Base-by-base conservation (phyloP, 2,329 filamentous ascomycete species). In the Biscogniauxia marginata region DNA sequence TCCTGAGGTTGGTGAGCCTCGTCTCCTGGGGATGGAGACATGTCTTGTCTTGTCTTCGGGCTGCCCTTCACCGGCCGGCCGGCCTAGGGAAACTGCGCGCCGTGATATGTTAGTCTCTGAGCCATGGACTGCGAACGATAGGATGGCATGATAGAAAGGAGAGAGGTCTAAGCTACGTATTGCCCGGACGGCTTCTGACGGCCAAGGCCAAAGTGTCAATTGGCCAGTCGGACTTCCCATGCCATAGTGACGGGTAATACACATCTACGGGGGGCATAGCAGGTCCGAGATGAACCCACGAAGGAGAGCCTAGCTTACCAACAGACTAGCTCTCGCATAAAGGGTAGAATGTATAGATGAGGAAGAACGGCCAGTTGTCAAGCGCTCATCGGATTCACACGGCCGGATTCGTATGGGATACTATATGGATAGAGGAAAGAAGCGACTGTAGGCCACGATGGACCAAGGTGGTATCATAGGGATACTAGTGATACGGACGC, bases 11-110 rank as follows among this genome's bases (percentile, higher is more conserved):
- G 78, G 58, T 78, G 76, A 62, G 75, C 69, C 66, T 79, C 80
- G 76, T 86, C 83, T 76, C 82, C 82, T 64, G 79, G 74, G 67
- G 79, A 78, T 58, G 82, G 81, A 74, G 84, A 80, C 84, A 87
- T 87, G 77, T 60, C 77, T 63, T 76, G 84, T 79, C 84, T 87
- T 87, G 77, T 60, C 77, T 63, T 76, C 64, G 53, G 58, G 55
- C 63, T 60, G 70, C 61, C 71, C 70, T 65, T 75, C 72, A 63
- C 67, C 68, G 70, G 73, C 74, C 71, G 67, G 69, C 59, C 74
- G 74, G 71, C 76, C 75, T 56, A 74, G 67, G 61, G 74, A 76
- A 66, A 71, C 76, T 78, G 76, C 66, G 62, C 72, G 71, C 57
- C 73, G 73, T 54, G 76, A 68, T 75, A 78, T 76, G 65, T 77